Conservation (phyloP, 2,329 filamentous ascomycete genomes). For the Capronia epimyces region DNA sequence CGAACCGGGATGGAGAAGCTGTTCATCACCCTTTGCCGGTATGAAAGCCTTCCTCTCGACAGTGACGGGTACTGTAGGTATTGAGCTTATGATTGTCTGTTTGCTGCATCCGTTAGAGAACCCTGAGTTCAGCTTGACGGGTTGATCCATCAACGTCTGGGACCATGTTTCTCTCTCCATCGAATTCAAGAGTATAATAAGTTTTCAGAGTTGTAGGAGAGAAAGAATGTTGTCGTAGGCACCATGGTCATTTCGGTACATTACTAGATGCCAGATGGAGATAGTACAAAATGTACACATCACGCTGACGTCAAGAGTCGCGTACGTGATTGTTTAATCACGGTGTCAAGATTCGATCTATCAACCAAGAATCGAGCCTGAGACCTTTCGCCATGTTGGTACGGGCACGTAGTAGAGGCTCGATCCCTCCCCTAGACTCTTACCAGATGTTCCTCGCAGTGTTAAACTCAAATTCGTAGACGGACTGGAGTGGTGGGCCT, state of each 20-base stretch:
- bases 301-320: slow-evolving; percentile 1
- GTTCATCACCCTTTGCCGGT: neutral
- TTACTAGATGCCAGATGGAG: neutral
- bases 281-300: neutral
- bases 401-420: too few species aligned
- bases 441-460: too few species aligned
- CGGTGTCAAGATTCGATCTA: neutral
- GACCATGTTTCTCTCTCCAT: neutral
- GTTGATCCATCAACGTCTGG: neutral
- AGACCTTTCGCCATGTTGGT: too few species aligned
- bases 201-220: too few species aligned
- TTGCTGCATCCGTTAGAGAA: neutral
- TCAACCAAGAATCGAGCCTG: too few species aligned
- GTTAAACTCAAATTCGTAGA: too few species aligned
- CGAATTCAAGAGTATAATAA: too few species aligned
- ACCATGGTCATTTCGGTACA: too few species aligned
- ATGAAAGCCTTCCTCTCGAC: neutral
- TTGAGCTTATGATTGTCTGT: neutral
- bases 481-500: too few species aligned
- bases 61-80: neutral
- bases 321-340: neutral
- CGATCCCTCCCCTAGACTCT: too few species aligned
- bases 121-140: neutral
- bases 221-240: too few species aligned
- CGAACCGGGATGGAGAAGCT: neutral